Evolutionary conservation across 1,284 basidiomycete species (phyloP).

Genomic region (Sparassis latifolia): DNA sequence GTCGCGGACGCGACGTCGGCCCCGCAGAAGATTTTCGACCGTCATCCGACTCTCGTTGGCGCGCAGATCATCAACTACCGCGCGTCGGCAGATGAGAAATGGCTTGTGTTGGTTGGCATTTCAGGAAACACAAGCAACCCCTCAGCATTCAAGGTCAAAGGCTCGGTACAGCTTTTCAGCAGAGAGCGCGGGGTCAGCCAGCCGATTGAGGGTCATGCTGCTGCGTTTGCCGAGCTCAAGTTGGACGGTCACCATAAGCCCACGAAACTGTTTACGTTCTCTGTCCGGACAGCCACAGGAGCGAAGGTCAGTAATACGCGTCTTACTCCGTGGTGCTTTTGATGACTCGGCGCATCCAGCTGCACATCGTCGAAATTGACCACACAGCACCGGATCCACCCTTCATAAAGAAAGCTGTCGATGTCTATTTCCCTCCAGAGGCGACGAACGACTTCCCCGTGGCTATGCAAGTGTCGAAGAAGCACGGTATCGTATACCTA

Average conservation of each 20-base stretch:
- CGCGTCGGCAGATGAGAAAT: constrained; percentile 88
- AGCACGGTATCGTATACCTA: constrained; percentile 96
- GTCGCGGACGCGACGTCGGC: constrained; percentile 67
- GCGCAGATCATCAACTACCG: constrained; percentile 99
- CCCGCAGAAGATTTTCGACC: constrained; percentile 92
- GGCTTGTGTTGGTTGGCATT: constrained; percentile 96
- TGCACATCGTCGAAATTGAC: constrained; percentile 98
- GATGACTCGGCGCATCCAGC: constrained; percentile 37
- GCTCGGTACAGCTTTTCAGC: constrained; percentile 93
- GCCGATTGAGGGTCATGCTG: constrained; percentile 98
- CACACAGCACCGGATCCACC: constrained; percentile 93
- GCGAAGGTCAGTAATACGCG: constrained; percentile 70
- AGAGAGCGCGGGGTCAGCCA: constrained; percentile 92
- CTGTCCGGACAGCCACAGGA: constrained; percentile 91
- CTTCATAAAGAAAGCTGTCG: constrained; percentile 97
- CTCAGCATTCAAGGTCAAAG: constrained; percentile 96
- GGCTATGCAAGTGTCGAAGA: constrained; percentile 97
- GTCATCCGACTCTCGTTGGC: constrained; percentile 90
- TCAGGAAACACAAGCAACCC: constrained; percentile 90
- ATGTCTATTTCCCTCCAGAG: constrained; percentile 99
- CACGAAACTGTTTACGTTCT: constrained; percentile 94
- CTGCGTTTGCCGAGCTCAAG: constrained; percentile 91
- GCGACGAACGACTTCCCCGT: constrained; percentile 99
- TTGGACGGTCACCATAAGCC: constrained; percentile 78
- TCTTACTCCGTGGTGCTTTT: neutral